A percentile compares a stretch with the other conserved stretches of the same genome.
Evolutionary conservation across 2,329 filamentous ascomycete genomes (phyloP).

Genomic region (Fusarium veterinarium): DNA sequence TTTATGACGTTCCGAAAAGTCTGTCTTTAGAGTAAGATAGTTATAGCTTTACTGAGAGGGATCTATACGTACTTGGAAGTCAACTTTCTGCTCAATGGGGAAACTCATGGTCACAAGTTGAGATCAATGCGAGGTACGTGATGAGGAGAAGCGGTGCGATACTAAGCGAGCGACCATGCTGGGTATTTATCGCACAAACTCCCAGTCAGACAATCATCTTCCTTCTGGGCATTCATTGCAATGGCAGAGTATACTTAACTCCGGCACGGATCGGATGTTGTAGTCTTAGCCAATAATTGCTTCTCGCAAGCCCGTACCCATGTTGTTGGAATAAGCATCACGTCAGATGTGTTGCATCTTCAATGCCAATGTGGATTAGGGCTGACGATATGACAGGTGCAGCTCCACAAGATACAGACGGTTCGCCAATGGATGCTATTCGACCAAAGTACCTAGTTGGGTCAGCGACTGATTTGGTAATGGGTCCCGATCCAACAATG

Average conservation of each 20-base stretch:
- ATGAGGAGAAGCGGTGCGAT: fast-evolving
- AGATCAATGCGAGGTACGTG: fast-evolving
- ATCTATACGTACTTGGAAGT: neutral
- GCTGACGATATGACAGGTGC: neutral
- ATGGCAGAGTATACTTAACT: too few relatives aligned
- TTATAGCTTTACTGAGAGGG: fast-evolving
- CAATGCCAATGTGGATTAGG: neutral
- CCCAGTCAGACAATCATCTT: fast-evolving
- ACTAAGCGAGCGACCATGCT: fast-evolving
- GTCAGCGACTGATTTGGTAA: neutral
- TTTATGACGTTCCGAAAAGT: slow-evolving; percentile 50
- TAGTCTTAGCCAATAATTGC: fast-evolving
- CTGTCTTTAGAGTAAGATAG: neutral
- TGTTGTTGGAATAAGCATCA: neutral
- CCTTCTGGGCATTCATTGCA: neutral
- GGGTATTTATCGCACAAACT: neutral
- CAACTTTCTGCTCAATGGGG: neutral
- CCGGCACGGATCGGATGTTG: too few relatives aligned
- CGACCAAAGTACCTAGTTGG: too few relatives aligned
- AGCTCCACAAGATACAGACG: fast-evolving
- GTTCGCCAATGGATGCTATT: neutral
- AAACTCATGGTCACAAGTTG: neutral
- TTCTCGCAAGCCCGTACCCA: fast-evolving
- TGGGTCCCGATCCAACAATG: neutral
- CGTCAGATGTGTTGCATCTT: neutral